Evolutionary conservation across 2,329 filamentous ascomycete genomes (phyloP).

Genomic region (Calonectria hongkongensis): DNA sequence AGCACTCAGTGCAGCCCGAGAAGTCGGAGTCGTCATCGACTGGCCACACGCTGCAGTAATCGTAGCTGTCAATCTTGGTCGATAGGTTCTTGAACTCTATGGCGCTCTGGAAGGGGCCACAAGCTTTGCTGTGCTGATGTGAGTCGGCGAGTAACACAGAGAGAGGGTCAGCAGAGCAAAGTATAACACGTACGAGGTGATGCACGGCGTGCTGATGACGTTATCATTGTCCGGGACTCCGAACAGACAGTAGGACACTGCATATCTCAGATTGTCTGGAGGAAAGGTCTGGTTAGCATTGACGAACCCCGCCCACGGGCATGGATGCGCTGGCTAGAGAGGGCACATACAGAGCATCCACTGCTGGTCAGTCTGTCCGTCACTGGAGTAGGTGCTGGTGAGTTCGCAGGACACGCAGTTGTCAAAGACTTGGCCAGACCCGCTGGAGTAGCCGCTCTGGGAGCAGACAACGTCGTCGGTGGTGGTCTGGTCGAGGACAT

Average conservation of each 20-base stretch:
- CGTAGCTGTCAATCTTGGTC: slow-evolving; percentile 66
- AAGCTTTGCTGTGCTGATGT: slow-evolving; percentile 67
- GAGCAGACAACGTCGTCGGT: slow-evolving; percentile 69
- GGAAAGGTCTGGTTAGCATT: slow-evolving; percentile 41
- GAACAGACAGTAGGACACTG: slow-evolving; percentile 74
- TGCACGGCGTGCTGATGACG: slow-evolving; percentile 69
- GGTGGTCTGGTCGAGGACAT: slow-evolving; percentile 68
- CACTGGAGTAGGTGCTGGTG: slow-evolving; percentile 67
- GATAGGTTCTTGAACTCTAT: slow-evolving; percentile 71
- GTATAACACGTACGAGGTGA: slow-evolving; percentile 66
- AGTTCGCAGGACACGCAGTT: slow-evolving; percentile 72
- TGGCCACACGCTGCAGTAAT: slow-evolving; percentile 73
- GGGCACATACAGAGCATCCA: slow-evolving; percentile 72
- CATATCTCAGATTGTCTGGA: slow-evolving; percentile 75
- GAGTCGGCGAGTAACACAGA: slow-evolving; percentile 14
- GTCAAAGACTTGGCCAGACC: slow-evolving; percentile 69
- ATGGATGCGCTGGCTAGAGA: not conserved
- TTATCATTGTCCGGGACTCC: slow-evolving; percentile 66
- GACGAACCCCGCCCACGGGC: not conserved
- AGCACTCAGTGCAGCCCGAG: slow-evolving; percentile 67
- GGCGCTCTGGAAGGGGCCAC: slow-evolving; percentile 67
- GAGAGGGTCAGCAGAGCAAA: slow-evolving; percentile 49
- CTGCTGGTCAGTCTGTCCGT: slow-evolving; percentile 71
- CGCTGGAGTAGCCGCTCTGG: slow-evolving; percentile 61
- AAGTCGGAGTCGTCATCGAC: slow-evolving; percentile 61